Evolutionary conservation across 2,329 filamentous ascomycete species (phyloP).

Genomic region (Aspergillus brunneoviolaceus): DNA sequence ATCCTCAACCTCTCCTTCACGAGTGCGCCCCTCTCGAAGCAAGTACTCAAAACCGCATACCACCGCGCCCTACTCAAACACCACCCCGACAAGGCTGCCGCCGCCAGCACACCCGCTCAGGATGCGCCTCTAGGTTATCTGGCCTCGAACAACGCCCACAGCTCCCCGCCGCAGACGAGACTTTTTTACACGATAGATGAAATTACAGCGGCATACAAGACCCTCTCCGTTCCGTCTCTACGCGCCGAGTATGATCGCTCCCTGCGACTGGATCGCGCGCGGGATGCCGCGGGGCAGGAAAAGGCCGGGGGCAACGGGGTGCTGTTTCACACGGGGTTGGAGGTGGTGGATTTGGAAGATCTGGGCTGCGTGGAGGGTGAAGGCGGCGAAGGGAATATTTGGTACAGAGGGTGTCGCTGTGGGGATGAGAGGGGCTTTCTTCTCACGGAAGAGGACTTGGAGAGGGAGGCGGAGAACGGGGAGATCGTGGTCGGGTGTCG

Average conservation of each 20-base stretch:
- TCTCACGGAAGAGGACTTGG: constrained; percentile 55
- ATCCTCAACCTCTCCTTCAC: constrained; percentile 40
- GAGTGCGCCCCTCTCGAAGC: constrained; percentile 30
- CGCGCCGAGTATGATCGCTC: constrained; percentile 52
- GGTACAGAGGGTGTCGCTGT: constrained; percentile 58
- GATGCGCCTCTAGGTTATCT: background rate
- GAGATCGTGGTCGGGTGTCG: constrained; percentile 61
- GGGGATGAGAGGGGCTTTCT: constrained; percentile 58
- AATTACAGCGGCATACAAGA: constrained; percentile 59
- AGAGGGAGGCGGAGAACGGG: constrained; percentile 49
- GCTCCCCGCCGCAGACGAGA: background rate
- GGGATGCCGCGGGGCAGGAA: constrained; percentile 22
- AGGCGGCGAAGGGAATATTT: constrained; percentile 40
- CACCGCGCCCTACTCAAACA: constrained; percentile 56
- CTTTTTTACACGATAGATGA: constrained; percentile 53
- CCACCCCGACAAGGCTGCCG: constrained; percentile 57
- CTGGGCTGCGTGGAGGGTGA: constrained; percentile 44
- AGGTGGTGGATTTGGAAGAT: constrained; percentile 60
- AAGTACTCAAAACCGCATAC: constrained; percentile 56
- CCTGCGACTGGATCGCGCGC: constrained; percentile 38
- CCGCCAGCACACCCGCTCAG: constrained; percentile 18
- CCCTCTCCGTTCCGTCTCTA: constrained; percentile 46
- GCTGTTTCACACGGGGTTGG: constrained; percentile 53
- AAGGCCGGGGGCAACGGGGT: constrained; percentile 27
- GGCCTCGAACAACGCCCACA: background rate